Evolutionary conservation across 2,329 filamentous ascomycete species (phyloP), one percentile per base, ranked within the genome.

Genomic region (Penicillium occitanis): DNA sequence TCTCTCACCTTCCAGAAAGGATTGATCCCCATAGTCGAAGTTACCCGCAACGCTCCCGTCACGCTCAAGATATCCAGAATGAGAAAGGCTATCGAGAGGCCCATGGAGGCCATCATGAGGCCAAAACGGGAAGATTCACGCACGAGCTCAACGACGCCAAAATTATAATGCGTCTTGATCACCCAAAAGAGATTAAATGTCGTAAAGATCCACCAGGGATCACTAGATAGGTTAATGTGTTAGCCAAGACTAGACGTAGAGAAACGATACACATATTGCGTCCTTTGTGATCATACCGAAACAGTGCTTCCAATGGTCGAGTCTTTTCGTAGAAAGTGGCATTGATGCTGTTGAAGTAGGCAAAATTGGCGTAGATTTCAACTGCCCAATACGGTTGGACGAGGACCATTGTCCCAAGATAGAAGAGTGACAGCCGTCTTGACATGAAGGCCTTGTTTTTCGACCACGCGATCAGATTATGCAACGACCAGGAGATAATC

Each of bases 181-280:
- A 87, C 87, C 78, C 83, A 88, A 73, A 90, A 85, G 2, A 90
- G 78, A 35, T 81, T 85, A 67, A 83, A 70, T 1, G 83, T 85
- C 0, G 87, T 88, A 69, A 87, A 87, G 22, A 90, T 83, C 88
- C 88, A 90, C 88, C 87, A 90, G 0, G 88, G 88, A 69, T 90
- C 88, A 13, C 83, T 83, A 42, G 33, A 61, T 6, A 61, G 5
- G 37, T 40, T 14, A 61, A 28, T 61, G n/a, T 61, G 22, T 61
- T 61, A 61, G 58, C 58, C 37, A 33, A 46, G 40, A 46, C 22
- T 33, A n/a, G 22, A 19, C 51, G 30, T 19, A 30, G 51, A 33
- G 25, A 55, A 40, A 14, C 50, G n/a, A 17, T 14, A 22, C n/a
- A 59, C 22, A 55, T 51, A 42, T 42, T 57, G 22, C 66, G 73